phyloP scores from a whole-genome alignment of 2,329 filamentous ascomycete species.

The Arthroderma sp. region DNA sequence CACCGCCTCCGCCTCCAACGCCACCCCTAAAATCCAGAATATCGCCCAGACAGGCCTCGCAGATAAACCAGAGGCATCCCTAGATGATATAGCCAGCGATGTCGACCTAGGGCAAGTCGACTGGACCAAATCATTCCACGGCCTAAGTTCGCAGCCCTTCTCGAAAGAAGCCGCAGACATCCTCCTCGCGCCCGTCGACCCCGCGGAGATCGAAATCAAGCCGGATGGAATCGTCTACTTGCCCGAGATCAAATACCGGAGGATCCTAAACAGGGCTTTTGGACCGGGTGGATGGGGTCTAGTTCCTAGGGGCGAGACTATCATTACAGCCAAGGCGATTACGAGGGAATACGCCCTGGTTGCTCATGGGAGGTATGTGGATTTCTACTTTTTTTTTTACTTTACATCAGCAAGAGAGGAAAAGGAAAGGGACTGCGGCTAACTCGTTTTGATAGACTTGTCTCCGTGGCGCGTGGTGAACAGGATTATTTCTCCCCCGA shows the following conservation, averaged over 20 bases:
- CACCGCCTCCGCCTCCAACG: constrained; percentile 4
- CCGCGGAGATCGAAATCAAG: constrained; percentile 85
- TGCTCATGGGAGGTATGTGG: constrained; percentile 61
- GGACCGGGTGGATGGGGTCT: constrained; percentile 93
- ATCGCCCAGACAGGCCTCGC: constrained; percentile 26
- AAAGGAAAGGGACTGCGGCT: neutral
- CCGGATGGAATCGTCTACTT: constrained; percentile 93
- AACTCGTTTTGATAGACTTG: constrained; percentile 47
- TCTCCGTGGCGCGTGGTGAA: constrained; percentile 85
- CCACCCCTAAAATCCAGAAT: constrained; percentile 17
- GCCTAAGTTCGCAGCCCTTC: constrained; percentile 59
- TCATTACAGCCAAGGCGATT: constrained; percentile 65
- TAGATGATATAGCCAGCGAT: constrained; percentile 5
- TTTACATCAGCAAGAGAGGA: constrained; percentile 4
- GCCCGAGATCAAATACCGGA: constrained; percentile 93
- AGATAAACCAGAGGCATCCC: constrained; percentile 23
- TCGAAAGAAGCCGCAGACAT: constrained; percentile 53
- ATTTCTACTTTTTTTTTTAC: neutral
- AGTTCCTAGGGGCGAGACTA: constrained; percentile 71
- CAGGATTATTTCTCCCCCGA: constrained; percentile 86
- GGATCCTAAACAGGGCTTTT: constrained; percentile 80
- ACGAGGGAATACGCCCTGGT: constrained; percentile 91
- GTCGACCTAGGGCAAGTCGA: constrained; percentile 42
- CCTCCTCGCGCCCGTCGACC: constrained; percentile 52
- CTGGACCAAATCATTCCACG: constrained; percentile 76